phyloP scores from a whole-genome alignment of 169 alveolate species.

The Amoebophrya sp. region DNA sequence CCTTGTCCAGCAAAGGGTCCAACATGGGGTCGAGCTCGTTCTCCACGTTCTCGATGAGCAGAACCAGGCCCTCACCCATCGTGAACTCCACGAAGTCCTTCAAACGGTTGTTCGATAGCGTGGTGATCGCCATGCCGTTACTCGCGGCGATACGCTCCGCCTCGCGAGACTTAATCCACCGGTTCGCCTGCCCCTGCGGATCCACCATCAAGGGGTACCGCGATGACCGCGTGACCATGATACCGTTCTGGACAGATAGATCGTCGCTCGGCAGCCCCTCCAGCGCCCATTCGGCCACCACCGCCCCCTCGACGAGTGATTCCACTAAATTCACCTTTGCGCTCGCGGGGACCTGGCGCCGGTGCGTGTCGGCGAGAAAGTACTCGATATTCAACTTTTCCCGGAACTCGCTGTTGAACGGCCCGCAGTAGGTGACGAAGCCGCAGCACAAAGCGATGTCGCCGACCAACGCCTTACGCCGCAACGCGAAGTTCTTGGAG shows the following conservation, averaged over 20 bases:
- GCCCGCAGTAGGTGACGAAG: constrained; percentile 84
- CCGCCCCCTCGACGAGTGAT: constrained; percentile 68
- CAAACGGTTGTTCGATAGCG: constrained; percentile 61
- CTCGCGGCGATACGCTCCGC: constrained; percentile 38
- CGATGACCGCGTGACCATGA: constrained; percentile 62
- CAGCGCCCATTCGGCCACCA: constrained; percentile 73
- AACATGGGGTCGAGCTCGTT: constrained; percentile 86
- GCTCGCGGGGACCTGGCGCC: background rate
- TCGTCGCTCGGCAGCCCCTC: constrained; percentile 84
- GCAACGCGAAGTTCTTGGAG: constrained; percentile 74
- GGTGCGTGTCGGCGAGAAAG: background rate
- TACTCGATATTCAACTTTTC: constrained; percentile 58
- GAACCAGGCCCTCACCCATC: constrained; percentile 74
- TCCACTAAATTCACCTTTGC: constrained; percentile 28
- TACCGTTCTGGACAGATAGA: constrained; percentile 73
- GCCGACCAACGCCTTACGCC: constrained; percentile 78
- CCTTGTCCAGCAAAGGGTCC: constrained; percentile 87
- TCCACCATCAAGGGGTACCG: constrained; percentile 81
- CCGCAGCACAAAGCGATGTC: constrained; percentile 82
- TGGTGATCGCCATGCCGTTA: constrained; percentile 53
- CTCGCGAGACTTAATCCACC: constrained; percentile 44
- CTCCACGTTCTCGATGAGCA: constrained; percentile 85
- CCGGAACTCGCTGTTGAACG: constrained; percentile 84
- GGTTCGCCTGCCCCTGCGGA: constrained; percentile 68
- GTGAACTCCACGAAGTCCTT: constrained; percentile 80